These are phyloP conservation scores for Leccinum disarticulatum DNA, from an alignment of 768 basidiomycete species.

Conservation along the genomic window DNA sequence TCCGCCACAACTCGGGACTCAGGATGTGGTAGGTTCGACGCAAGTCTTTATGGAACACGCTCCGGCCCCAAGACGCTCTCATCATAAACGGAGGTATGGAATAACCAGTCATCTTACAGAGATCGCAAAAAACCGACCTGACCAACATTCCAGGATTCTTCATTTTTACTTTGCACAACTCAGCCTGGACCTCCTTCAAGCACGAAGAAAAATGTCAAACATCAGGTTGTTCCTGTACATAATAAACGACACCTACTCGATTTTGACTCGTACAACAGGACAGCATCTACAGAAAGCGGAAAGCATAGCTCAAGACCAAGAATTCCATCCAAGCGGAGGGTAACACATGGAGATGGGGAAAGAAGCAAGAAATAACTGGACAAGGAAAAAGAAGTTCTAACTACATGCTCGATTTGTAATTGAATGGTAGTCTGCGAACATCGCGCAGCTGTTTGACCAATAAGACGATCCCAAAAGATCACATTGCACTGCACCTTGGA, in stretches of 20 bases:
- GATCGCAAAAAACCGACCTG: neutral
- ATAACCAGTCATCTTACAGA: neutral
- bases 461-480: conserved; percentile 27
- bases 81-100: neutral
- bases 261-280: conserved; percentile 5
- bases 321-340: neutral
- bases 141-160: neutral
- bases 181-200: neutral
- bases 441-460: conserved; percentile 31
- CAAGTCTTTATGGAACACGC: neutral
- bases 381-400: neutral
- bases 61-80: neutral
- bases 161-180: neutral
- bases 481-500: conserved; percentile 15
- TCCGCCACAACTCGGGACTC: neutral
- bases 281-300: conserved; percentile 3
- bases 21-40: neutral
- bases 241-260: neutral
- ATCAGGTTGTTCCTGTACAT: conserved; percentile 6
- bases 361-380: neutral
- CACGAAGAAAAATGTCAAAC: neutral
- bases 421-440: conserved; percentile 17
- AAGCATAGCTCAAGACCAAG: conserved; percentile 3
- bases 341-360: neutral
- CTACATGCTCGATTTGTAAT: conserved; percentile 15